Base-by-base conservation (phyloP, 495 filamentous ascomycete species). In the Xylaria venustula region DNA sequence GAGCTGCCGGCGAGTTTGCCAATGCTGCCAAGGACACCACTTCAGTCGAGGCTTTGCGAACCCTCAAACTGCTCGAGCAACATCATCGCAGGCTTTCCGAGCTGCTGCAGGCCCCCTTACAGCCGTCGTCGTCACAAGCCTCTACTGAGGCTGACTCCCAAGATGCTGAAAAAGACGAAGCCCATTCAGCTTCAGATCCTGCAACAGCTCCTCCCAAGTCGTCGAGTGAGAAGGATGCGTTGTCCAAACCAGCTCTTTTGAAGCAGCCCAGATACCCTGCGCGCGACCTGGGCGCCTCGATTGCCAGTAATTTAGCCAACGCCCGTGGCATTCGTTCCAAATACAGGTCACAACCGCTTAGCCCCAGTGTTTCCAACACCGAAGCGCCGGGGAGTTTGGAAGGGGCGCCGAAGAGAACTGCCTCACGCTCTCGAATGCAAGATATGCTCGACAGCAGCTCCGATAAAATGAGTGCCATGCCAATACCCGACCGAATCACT, bases 1-100 rank as follows among this genome's bases (percentile, higher is more conserved):
- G 91, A 37, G 94, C 94, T 20, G 94, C 94, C 2, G 89, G 87
- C 51, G 90, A 97, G 66, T 98, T 96, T 74, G 86, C 92, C 47
- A 88, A 88, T 32, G 93, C 91, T 26, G 86, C 89, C 14, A 85
- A 86, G 63, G 80, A 79, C 26, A 94, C 90, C 9, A 80, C 79
- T 11, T 92, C 95, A 69, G 77, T 79, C 56, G 94, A 98, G 79
- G 94, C 93, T 8, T 73, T 94, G 57, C 85, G 94, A 47, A 93
- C 91, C 9, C 73, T 98, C 50, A 84, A 84, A 58, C 78, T 98
- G 0, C 87, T 98, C 46, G 92, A 97, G 68, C 80, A 88, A 54
- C 91, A 98, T 69, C 93, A 97, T 70, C 85, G 85, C 60, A 84
- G 85, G 49, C 85, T 97, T 6, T 88, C 92, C 2, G 83, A 87